These are phyloP conservation scores for Parasarocladium wereldwijsianum DNA, from an alignment of 2,329 filamentous ascomycete species.

Conservation along the genomic window DNA sequence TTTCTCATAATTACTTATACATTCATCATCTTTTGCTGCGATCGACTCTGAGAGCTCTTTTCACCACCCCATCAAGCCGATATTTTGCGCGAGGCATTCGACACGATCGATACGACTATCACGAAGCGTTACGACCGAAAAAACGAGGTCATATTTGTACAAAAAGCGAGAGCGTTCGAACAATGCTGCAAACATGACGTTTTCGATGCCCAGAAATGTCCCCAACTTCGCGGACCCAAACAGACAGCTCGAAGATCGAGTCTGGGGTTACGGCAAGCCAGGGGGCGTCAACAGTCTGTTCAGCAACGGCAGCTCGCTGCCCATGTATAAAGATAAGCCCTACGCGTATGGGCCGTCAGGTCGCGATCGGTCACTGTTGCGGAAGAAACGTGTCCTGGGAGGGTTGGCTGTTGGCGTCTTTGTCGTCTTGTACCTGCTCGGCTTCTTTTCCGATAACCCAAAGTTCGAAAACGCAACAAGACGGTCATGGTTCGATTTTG, in stretches of 20 bases:
- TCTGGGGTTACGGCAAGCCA: constrained; percentile 40
- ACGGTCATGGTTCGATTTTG: constrained; percentile 45
- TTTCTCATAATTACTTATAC: no score
- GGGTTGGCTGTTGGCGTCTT: constrained; percentile 39
- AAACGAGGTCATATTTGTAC: no score
- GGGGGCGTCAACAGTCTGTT: constrained; percentile 39
- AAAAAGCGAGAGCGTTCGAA: no score
- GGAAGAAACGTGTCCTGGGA: constrained; percentile 45
- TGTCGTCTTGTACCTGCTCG: constrained; percentile 54
- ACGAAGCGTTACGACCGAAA: no score
- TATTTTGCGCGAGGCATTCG: no score
- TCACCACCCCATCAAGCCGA: no score
- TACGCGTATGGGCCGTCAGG: constrained; percentile 51
- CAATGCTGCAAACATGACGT: constrained; percentile 45
- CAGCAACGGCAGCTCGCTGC: constrained; percentile 44
- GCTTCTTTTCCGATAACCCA: constrained; percentile 36
- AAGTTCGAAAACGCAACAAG: constrained; percentile 18
- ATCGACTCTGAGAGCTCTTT: no score
- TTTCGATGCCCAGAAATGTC: constrained; percentile 53
- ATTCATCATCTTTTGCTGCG: no score
- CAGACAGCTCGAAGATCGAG: constrained; percentile 48
- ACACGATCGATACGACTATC: no score
- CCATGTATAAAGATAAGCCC: constrained; percentile 99
- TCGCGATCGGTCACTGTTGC: constrained; percentile 43
- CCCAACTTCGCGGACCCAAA: constrained; percentile 53